These are phyloP conservation scores for Exophiala aquamarina DNA, from an alignment of 2,329 filamentous ascomycete genomes.

Conservation along the genomic window DNA sequence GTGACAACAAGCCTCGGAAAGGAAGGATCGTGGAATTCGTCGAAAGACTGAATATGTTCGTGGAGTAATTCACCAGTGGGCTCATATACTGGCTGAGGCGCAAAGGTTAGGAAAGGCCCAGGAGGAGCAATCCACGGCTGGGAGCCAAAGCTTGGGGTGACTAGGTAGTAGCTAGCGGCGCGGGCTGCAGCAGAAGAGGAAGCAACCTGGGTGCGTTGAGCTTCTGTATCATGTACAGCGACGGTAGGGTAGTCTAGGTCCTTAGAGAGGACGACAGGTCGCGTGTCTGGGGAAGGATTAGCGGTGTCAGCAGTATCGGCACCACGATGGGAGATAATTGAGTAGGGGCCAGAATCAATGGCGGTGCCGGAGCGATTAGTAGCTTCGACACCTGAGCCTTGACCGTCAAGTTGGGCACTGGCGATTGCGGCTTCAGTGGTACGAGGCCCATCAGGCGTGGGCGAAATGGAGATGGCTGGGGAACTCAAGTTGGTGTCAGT, in stretches of 20 bases:
- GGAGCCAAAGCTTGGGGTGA: constrained; percentile 21
- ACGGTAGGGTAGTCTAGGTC: constrained; percentile 15
- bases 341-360: constrained; percentile 6
- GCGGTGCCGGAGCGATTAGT: constrained; percentile 19
- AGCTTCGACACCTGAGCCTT: constrained; percentile 10
- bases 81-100: constrained; percentile 25
- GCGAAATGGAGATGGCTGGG: constrained; percentile 26
- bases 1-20: constrained; percentile 11
- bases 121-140: constrained; percentile 20
- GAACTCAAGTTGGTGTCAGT: constrained; percentile 19
- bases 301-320: constrained; percentile 25
- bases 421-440: constrained; percentile 4
- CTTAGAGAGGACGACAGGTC: constrained; percentile 15
- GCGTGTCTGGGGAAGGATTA: constrained; percentile 25
- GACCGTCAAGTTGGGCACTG: neutral
- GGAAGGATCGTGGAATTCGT: constrained; percentile 22
- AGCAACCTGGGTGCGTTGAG: constrained; percentile 17
- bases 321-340: constrained; percentile 14
- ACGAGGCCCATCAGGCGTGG: constrained; percentile 13
- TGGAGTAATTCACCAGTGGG: constrained; percentile 23
- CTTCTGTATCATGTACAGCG: constrained; percentile 11
- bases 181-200: constrained; percentile 17
- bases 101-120: constrained; percentile 20
- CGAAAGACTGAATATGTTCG: constrained; percentile 20
- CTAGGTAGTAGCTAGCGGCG: constrained; percentile 21